Evolutionary conservation across 1,284 basidiomycete species (phyloP).

Genomic region (Schizophyllum amplum): DNA sequence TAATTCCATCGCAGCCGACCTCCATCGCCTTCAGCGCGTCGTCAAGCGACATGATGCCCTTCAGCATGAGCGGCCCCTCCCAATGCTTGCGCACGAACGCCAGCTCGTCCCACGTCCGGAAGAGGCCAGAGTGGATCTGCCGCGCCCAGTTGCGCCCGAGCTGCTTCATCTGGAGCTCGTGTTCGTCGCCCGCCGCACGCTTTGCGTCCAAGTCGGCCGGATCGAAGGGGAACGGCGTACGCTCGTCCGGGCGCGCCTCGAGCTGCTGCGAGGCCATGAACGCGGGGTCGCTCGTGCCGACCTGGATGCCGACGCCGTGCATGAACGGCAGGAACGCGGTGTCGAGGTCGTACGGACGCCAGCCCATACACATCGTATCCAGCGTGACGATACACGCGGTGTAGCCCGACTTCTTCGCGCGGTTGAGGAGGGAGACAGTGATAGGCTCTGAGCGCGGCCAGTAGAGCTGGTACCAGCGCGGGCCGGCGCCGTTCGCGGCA

Average conservation of each 20-base stretch:
- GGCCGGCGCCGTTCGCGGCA: conserved; percentile 49
- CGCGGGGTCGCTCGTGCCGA: conserved; percentile 60
- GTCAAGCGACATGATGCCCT: conserved; percentile 51
- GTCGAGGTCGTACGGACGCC: conserved; percentile 61
- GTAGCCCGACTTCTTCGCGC: conserved; percentile 61
- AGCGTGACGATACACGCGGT: conserved; percentile 62
- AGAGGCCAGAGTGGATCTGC: conserved; percentile 50
- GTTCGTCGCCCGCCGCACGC: conserved; percentile 36
- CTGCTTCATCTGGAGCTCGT: conserved; percentile 27
- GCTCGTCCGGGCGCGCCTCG: conserved; percentile 32
- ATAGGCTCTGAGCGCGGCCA: conserved; percentile 60
- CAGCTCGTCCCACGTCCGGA: conserved; percentile 58
- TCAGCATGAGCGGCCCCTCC: conserved; percentile 63
- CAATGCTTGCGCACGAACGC: conserved; percentile 55
- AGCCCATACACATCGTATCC: conserved; percentile 59
- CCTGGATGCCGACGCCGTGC: conserved; percentile 51
- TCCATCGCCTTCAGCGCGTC: conserved; percentile 67
- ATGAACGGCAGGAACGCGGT: conserved; percentile 53
- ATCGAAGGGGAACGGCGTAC: conserved; percentile 52
- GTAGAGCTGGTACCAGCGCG: conserved; percentile 79
- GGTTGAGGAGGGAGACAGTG: conserved; percentile 53
- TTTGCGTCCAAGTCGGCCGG: conserved; percentile 31
- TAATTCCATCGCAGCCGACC: conserved; percentile 62
- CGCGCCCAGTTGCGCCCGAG: conserved; percentile 48
- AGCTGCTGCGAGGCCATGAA: conserved; percentile 51